Percentiles rank a stretch among this genome's conserved stretches.
These are phyloP conservation scores for Paraconiothyrium brasiliense DNA, from an alignment of 2,329 filamentous ascomycete species.

Conservation along the genomic window DNA sequence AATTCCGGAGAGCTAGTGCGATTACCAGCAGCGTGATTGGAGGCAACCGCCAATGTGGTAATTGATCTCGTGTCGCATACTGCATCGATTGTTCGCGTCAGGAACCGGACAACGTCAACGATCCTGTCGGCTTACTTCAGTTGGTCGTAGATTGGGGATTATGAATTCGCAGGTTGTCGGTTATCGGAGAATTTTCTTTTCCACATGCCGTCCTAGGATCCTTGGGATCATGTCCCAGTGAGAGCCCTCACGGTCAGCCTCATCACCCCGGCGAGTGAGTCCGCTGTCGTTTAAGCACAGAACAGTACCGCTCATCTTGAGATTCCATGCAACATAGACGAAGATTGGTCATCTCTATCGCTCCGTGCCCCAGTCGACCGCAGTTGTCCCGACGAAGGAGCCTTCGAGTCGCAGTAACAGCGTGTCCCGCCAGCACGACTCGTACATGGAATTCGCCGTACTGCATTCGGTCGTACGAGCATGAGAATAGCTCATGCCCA, in stretches of 20 bases:
- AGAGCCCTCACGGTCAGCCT: not conserved
- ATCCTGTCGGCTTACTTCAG: not conserved
- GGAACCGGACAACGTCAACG: not conserved
- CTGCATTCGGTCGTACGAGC: not conserved
- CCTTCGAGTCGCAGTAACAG: not conserved
- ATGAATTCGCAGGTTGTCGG: not conserved
- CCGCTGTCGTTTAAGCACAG: not conserved
- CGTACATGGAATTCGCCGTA: not conserved
- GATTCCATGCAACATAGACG: not conserved
- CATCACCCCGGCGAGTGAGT: not conserved
- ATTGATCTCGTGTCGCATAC: not conserved
- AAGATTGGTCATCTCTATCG: not conserved
- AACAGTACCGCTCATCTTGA: not conserved
- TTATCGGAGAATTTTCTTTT: not conserved
- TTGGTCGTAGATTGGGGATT: not conserved
- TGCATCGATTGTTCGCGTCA: not conserved
- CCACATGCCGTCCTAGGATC: too few species aligned
- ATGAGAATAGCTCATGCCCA: constrained; percentile 2
- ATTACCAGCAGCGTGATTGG: not conserved
- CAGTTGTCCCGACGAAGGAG: not conserved
- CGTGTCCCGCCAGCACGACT: not conserved
- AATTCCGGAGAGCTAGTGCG: not conserved
- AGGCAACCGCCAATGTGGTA: not conserved
- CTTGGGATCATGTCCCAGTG: too few species aligned
- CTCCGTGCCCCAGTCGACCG: not conserved